A percentile compares a stretch with the other conserved stretches of the same genome.
These are phyloP conservation scores for Globisporangium cylindrosporum DNA, from an alignment of 352 stramenopile genomes.

Conservation along the genomic window DNA sequence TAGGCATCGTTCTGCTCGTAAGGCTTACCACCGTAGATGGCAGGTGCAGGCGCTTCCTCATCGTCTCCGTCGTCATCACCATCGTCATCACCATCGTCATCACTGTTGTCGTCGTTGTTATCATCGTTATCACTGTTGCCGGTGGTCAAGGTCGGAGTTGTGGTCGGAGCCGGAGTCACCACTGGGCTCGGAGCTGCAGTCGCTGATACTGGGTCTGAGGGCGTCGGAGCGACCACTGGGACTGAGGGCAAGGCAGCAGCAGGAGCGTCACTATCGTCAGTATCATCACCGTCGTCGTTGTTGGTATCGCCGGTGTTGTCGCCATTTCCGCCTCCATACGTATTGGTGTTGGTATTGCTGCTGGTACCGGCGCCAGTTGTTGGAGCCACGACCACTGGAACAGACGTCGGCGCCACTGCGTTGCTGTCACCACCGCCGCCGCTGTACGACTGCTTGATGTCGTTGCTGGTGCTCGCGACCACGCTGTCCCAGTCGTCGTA, in stretches of 20 bases:
- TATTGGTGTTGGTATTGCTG: background rate
- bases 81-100: background rate
- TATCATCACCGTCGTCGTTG: background rate
- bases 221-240: background rate
- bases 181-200: slow-evolving; percentile 2
- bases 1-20: slow-evolving; percentile 10
- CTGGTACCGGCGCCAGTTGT: background rate
- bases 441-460: slow-evolving; percentile 12
- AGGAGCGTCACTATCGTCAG: background rate
- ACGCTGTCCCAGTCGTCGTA: slow-evolving; percentile 14
- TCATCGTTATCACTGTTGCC: background rate
- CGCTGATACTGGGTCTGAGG: background rate
- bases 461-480: background rate
- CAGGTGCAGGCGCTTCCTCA: slow-evolving; percentile 1
- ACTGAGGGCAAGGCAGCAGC: background rate
- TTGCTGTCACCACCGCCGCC: background rate
- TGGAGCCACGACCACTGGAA: background rate
- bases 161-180: background rate
- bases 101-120: background rate
- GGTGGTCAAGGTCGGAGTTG: background rate
- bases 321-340: background rate
- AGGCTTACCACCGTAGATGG: slow-evolving; percentile 3
- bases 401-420: background rate
- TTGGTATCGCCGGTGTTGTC: background rate
- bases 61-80: slow-evolving; percentile 2